Base-by-base conservation (phyloP, 2,329 filamentous ascomycete genomes). In the Trichoderma citrinoviride region DNA sequence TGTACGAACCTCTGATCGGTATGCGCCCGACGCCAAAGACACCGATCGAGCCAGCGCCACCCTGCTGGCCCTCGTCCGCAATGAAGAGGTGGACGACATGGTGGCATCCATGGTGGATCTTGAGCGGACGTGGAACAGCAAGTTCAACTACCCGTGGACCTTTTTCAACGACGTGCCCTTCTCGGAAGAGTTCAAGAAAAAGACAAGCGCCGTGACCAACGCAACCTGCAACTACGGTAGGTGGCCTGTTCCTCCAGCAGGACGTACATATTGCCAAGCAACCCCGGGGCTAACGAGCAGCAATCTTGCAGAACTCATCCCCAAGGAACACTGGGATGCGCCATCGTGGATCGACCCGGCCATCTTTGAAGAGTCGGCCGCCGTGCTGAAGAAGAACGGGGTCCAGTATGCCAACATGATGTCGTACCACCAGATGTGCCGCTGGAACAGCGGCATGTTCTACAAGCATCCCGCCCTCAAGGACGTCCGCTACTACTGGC, bases 91-190 rank as follows among this genome's bases (percentile, higher is more conserved):
- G 29, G 80, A 87, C 23, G 91, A 90, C 53, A 90, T 99, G 82
- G 81, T 98, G 27, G 86, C 89, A 74, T 92, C 93, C 27, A 99
- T 99, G 92, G 79, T 79, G 63, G 94, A 99, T 74, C 83, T 99
- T 66, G 95, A 99, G 80, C 82, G 90, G 69, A 98, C 94, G 1
- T 99, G 93, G 93, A 99, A 99, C 74, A 83, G 87, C 82, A 99
- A 99, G 75, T 99, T 98, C 86, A 99, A 99, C 81, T 99, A 99
- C 75, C 95, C 95, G 0, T 99, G 95, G 92, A 97, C 93, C 8
- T 99, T 99, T 77, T 96, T 99, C 84, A 99, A 99, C 79, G 94
- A 99, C 74, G 89, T 91, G 60, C 91, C 92, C 17, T 99, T 99
- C 74, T 89, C 90, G 3, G 90, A 95, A 17, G 93, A 98, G 72